Percentiles rank a stretch among this genome's conserved stretches.
phyloP scores from a whole-genome alignment of 805 yeast species.

The Candida railenensis region DNA sequence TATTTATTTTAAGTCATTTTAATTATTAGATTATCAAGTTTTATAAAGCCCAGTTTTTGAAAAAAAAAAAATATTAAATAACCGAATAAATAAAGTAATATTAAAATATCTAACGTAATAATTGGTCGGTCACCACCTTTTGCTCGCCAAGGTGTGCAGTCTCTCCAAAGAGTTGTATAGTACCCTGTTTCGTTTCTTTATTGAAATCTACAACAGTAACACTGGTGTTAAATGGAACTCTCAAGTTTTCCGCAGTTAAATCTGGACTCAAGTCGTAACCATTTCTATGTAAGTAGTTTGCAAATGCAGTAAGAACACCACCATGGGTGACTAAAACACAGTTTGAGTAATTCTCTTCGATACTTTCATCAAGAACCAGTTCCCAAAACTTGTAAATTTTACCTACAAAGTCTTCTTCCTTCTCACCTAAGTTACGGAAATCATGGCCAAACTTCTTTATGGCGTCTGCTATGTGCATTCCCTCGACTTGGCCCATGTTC shows the following conservation, averaged over 20 bases:
- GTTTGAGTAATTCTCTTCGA: conserved; percentile 38
- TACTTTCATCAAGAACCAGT: conserved; percentile 36
- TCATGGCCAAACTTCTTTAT: conserved; percentile 54
- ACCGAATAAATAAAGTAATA: neutral
- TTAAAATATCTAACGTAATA: conserved; percentile 44
- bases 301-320: conserved; percentile 67
- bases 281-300: conserved; percentile 46
- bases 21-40: neutral
- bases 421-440: conserved; percentile 69
- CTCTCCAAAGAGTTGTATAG: conserved; percentile 58
- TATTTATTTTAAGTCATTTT: too few species aligned
- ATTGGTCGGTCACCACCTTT: conserved; percentile 49
- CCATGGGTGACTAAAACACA: conserved; percentile 75
- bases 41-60: neutral
- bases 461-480: conserved; percentile 70
- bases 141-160: conserved; percentile 66
- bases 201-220: conserved; percentile 63
- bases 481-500: conserved; percentile 74
- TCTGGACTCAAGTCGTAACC: conserved; percentile 37
- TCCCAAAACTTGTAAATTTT: conserved; percentile 53
- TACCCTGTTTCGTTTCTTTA: conserved; percentile 37
- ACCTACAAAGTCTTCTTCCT: conserved; percentile 38
- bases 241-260: conserved; percentile 39
- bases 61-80: too few species aligned
- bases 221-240: conserved; percentile 75